Conservation (phyloP, 2,329 filamentous ascomycete species). For the Penicillium verrucosum region DNA sequence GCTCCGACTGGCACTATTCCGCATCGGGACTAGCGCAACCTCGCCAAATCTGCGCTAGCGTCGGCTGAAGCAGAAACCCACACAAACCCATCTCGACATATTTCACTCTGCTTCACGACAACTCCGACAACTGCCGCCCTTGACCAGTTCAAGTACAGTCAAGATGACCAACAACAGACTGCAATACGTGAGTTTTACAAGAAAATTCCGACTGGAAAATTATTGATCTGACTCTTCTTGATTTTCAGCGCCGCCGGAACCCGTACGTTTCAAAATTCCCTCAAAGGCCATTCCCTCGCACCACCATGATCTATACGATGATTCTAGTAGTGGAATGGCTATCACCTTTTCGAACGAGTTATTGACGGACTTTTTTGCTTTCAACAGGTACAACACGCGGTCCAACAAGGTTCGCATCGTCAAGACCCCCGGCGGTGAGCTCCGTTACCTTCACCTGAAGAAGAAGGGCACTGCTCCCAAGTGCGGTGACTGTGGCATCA, state of each 20-base stretch:
- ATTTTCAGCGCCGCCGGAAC: slow-evolving; percentile 67
- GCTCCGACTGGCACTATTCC: slow-evolving; percentile 35
- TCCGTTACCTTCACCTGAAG: slow-evolving; percentile 98
- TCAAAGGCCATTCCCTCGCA: slow-evolving; percentile 15
- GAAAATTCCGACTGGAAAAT: neutral
- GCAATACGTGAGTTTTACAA: slow-evolving; percentile 44
- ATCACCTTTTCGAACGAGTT: slow-evolving; percentile 17
- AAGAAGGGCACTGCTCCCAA: slow-evolving; percentile 98
- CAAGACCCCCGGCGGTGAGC: slow-evolving; percentile 94
- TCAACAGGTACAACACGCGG: slow-evolving; percentile 86
- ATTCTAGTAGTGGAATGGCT: slow-evolving; percentile 4
- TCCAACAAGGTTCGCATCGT: slow-evolving; percentile 95
- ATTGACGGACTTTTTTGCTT: slow-evolving; percentile 33
- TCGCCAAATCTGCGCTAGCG: slow-evolving; percentile 40
- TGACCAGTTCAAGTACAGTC: slow-evolving; percentile 46
- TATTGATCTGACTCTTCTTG: slow-evolving; percentile 29
- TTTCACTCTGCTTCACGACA: slow-evolving; percentile 38
- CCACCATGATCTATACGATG: slow-evolving; percentile 22
- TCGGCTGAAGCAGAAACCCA: slow-evolving; percentile 37
- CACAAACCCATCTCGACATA: slow-evolving; percentile 44
- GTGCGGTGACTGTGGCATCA: slow-evolving; percentile 98
- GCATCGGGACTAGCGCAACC: slow-evolving; percentile 37
- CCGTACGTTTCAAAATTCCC: slow-evolving; percentile 57
- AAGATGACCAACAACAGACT: slow-evolving; percentile 55
- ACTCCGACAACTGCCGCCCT: slow-evolving; percentile 45